Evolutionary conservation across 2,329 filamentous ascomycete species (phyloP).

Genomic region (Polychaeton citri): DNA sequence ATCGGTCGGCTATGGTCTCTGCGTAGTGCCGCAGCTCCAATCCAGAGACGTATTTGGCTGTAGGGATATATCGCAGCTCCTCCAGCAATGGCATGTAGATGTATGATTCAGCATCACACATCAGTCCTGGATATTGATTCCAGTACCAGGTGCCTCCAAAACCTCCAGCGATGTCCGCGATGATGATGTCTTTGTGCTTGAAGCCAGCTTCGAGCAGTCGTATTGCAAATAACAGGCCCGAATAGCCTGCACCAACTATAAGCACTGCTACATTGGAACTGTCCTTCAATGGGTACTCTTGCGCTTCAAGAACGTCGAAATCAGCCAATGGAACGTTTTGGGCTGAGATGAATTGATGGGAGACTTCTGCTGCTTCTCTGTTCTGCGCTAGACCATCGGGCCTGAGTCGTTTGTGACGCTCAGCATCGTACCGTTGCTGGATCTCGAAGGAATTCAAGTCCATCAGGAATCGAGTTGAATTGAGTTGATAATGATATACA

Average conservation of each 20-base stretch:
- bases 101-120: constrained; percentile 47
- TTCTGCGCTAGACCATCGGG: constrained; percentile 12
- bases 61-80: constrained; percentile 46
- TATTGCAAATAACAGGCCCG: constrained; percentile 29
- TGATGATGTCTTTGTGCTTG: constrained; percentile 22
- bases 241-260: constrained; percentile 33
- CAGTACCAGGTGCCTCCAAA: constrained; percentile 39
- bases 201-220: constrained; percentile 27
- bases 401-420: constrained; percentile 14
- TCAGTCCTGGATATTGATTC: constrained; percentile 34
- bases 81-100: constrained; percentile 49
- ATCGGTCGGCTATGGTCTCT: constrained; percentile 32
- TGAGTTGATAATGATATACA: not conserved
- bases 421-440: constrained; percentile 12
- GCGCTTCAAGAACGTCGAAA: constrained; percentile 7
- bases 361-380: constrained; percentile 12
- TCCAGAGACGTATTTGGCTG: constrained; percentile 33
- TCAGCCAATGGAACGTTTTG: constrained; percentile 19
- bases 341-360: constrained; percentile 12
- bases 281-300: constrained; percentile 7
- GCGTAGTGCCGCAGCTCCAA: constrained; percentile 35
- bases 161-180: constrained; percentile 33
- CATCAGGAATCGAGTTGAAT: not conserved
- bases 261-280: constrained; percentile 14
- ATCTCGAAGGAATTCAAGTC: constrained; percentile 4